Evolutionary conservation across 1,139 yeast genomes (phyloP).

Genomic region (Pichia sp.): DNA sequence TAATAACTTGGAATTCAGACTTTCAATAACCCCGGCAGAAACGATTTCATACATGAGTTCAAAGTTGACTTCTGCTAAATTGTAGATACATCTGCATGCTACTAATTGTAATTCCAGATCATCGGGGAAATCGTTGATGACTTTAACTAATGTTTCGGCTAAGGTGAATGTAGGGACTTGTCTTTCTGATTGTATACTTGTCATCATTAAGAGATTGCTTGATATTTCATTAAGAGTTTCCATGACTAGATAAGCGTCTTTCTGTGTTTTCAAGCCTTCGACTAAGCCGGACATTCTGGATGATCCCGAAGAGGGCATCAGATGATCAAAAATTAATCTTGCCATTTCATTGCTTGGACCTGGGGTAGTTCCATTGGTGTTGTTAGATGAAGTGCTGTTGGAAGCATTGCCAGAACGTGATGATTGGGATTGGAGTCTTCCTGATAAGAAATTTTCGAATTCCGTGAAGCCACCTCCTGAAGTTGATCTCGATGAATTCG

Average conservation of each 20-base stretch:
- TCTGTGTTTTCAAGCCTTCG: conserved; percentile 42
- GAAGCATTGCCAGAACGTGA: not conserved
- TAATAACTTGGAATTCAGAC: conserved; percentile 61
- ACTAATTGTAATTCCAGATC: conserved; percentile 79
- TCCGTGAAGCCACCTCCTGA: not conserved
- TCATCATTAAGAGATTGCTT: conserved; percentile 64
- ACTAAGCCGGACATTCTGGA: conserved; percentile 36
- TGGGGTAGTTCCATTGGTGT: too few relatives aligned
- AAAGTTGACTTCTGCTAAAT: conserved; percentile 73
- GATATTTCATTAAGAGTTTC: conserved; percentile 66
- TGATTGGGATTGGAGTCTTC: not conserved
- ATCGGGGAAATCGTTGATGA: conserved; percentile 61
- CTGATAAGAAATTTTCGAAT: conserved; percentile 4
- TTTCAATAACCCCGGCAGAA: conserved; percentile 63
- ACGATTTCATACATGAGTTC: conserved; percentile 67
- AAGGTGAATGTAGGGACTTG: conserved; percentile 60
- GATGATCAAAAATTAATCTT: conserved; percentile 15
- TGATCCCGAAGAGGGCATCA: conserved; percentile 6
- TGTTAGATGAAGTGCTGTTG: not conserved
- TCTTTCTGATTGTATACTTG: conserved; percentile 59
- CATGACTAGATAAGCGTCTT: conserved; percentile 46
- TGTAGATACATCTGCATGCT: conserved; percentile 83
- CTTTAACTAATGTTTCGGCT: conserved; percentile 52
- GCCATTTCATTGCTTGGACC: conserved; percentile 6
- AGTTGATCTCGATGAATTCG: conserved; percentile 1